These are phyloP conservation scores for Cercis canadensis DNA, from an alignment of 306 rosid species.

Conservation along the genomic window DNA sequence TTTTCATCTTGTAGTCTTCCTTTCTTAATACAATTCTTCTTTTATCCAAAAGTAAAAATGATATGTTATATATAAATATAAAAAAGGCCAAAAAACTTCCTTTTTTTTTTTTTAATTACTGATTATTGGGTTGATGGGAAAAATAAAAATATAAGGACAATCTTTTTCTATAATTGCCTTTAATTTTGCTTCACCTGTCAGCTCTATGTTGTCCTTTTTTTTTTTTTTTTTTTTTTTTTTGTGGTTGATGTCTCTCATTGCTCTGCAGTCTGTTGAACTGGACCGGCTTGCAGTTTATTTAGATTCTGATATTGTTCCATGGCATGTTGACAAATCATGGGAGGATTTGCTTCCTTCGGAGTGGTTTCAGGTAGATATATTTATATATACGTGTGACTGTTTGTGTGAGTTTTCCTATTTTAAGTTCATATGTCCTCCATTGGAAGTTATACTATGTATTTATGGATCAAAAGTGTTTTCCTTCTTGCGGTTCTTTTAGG, in stretches of 20 bases:
- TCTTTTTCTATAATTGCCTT: constrained; percentile 11
- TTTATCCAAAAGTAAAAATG: too few species aligned
- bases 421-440: too few species aligned
- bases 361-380: constrained; percentile 80
- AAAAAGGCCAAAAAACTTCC: too few species aligned
- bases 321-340: constrained; percentile 84
- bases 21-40: too few species aligned
- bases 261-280: constrained; percentile 84
- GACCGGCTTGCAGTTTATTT: constrained; percentile 87
- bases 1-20: too few species aligned
- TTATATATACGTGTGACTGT: constrained; percentile 5
- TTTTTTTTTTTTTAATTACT: too few species aligned
- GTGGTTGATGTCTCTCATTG: constrained; percentile 36
- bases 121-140: too few species aligned
- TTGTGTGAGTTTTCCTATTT: neutral
- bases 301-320: constrained; percentile 83
- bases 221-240: constrained; percentile 16
- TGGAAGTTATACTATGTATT: too few species aligned
- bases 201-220: constrained; percentile 6
- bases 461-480: too few species aligned
- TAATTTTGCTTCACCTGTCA: constrained; percentile 12
- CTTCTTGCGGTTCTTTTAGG: too few species aligned
- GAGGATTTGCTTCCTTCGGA: constrained; percentile 89
- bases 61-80: too few species aligned
- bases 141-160: constrained; percentile 13